Percentiles rank a stretch among this genome's conserved stretches.
Evolutionary conservation across 805 yeast species (phyloP).

Genomic region (Myxozyma geophila): DNA sequence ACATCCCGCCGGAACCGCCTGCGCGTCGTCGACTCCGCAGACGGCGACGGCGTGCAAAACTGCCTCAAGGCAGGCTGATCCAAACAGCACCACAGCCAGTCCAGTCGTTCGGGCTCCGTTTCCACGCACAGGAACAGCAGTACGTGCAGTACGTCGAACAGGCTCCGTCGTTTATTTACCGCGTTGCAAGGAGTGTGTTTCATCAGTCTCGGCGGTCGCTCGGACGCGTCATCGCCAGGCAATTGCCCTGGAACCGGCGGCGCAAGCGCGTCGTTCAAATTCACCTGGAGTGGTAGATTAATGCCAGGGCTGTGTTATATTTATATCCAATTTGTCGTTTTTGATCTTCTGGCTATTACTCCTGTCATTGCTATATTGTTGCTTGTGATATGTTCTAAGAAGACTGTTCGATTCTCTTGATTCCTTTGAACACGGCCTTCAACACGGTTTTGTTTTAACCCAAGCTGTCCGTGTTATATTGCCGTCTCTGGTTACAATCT

Average conservation of each 20-base stretch:
- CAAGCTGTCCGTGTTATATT: too few species aligned
- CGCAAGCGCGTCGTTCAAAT: constrained; percentile 25
- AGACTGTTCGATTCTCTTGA: too few species aligned
- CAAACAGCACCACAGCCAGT: too few species aligned
- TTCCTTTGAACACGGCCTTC: too few species aligned
- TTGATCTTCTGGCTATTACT: neutral
- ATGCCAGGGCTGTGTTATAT: neutral
- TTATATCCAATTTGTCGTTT: neutral
- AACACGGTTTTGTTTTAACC: too few species aligned
- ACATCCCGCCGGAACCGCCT: constrained; percentile 25
- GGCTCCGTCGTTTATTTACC: neutral
- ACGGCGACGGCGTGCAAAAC: constrained; percentile 11
- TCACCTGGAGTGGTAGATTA: constrained; percentile 29
- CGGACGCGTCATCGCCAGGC: constrained; percentile 27
- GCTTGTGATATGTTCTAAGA: neutral
- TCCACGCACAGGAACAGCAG: neutral
- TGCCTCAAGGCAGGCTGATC: neutral
- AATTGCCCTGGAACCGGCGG: constrained; percentile 32
- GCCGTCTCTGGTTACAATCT: too few species aligned
- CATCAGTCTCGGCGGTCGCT: constrained; percentile 19
- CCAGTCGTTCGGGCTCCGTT: too few species aligned
- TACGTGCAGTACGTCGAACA: neutral
- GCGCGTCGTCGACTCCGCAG: neutral
- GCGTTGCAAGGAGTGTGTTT: neutral
- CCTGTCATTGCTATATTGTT: neutral